A percentile compares a stretch with the other conserved stretches of the same genome.
These are phyloP conservation scores for Scalesia atractyloides DNA, from an alignment of 129 eudicot genomes.

Conservation along the genomic window DNA sequence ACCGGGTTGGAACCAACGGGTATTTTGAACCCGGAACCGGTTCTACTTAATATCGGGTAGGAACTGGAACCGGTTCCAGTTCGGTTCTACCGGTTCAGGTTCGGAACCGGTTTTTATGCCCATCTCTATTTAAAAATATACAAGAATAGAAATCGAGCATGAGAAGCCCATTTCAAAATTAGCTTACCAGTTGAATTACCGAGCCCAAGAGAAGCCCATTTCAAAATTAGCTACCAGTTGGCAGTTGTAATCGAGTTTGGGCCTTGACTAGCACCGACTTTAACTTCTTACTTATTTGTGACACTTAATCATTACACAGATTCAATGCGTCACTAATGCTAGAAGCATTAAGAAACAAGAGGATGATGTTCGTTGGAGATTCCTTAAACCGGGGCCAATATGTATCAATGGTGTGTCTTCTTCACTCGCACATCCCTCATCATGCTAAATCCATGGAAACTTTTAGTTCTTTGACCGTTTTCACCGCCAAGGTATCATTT, in stretches of 20 bases:
- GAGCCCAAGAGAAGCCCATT: neutral
- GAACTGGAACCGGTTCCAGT: no score
- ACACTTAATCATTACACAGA: slow-evolving; percentile 33
- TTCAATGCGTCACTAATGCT: slow-evolving; percentile 87
- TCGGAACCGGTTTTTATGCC: no score
- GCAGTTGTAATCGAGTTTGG: neutral
- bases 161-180: neutral
- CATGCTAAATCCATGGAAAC: slow-evolving; percentile 81
- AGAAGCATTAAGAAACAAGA: slow-evolving; percentile 76
- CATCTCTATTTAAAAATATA: neutral
- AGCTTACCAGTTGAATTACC: neutral
- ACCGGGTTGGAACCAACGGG: no score
- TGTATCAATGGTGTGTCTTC: slow-evolving; percentile 84
- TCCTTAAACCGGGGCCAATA: slow-evolving; percentile 89
- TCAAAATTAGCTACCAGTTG: neutral
- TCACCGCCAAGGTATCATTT: slow-evolving; percentile 66
- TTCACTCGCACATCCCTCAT: slow-evolving; percentile 61
- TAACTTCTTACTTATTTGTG: neutral
- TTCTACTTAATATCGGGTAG: no score
- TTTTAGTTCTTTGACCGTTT: slow-evolving; percentile 62
- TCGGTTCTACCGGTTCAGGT: no score
- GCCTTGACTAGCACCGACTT: neutral
- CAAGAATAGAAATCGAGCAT: neutral
- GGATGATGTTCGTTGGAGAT: slow-evolving; percentile 94
- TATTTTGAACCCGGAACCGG: no score